Evolutionary conservation across 2,329 filamentous ascomycete species (phyloP).

Genomic region (Blastomyces gilchristii): DNA sequence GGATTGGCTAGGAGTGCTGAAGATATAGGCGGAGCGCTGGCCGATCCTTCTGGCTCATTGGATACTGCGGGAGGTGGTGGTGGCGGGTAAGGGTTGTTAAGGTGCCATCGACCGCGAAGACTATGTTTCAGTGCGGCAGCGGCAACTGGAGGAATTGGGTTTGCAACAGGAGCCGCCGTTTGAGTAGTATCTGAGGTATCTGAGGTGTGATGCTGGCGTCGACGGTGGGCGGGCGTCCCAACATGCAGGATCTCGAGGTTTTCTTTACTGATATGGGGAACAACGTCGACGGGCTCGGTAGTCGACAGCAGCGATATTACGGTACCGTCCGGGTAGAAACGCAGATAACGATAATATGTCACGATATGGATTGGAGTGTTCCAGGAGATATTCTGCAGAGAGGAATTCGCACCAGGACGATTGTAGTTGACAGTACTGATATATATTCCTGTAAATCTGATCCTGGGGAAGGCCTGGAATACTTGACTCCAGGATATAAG

Average conservation of each 20-base stretch:
- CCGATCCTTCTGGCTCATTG: neutral
- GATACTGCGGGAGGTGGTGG: neutral
- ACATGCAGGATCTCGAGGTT: slow-evolving; percentile 42
- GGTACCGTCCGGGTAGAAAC: slow-evolving; percentile 85
- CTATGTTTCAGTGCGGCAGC: slow-evolving; percentile 58
- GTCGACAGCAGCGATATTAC: slow-evolving; percentile 72
- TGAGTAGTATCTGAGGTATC: slow-evolving; percentile 36
- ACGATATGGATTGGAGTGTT: slow-evolving; percentile 80
- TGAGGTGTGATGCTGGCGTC: slow-evolving; percentile 32
- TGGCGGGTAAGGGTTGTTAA: slow-evolving; percentile 46
- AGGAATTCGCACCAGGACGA: slow-evolving; percentile 63
- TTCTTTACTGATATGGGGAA: slow-evolving; percentile 69
- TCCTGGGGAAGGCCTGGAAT: slow-evolving; percentile 70
- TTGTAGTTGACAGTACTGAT: slow-evolving; percentile 96
- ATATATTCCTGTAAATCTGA: slow-evolving; percentile 92
- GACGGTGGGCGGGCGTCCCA: slow-evolving; percentile 23
- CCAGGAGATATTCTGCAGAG: slow-evolving; percentile 61
- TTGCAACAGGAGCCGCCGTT: slow-evolving; percentile 17
- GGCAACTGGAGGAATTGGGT: slow-evolving; percentile 30
- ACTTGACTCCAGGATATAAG: slow-evolving; percentile 52
- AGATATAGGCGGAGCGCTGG: slow-evolving; percentile 14
- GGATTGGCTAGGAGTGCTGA: slow-evolving; percentile 22
- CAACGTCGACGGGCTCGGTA: slow-evolving; percentile 71
- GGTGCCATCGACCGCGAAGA: slow-evolving; percentile 54
- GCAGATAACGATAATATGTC: slow-evolving; percentile 94